Evolutionary conservation across 257 asterid species (phyloP).

Genomic region (Galeopsis tetrahit): DNA sequence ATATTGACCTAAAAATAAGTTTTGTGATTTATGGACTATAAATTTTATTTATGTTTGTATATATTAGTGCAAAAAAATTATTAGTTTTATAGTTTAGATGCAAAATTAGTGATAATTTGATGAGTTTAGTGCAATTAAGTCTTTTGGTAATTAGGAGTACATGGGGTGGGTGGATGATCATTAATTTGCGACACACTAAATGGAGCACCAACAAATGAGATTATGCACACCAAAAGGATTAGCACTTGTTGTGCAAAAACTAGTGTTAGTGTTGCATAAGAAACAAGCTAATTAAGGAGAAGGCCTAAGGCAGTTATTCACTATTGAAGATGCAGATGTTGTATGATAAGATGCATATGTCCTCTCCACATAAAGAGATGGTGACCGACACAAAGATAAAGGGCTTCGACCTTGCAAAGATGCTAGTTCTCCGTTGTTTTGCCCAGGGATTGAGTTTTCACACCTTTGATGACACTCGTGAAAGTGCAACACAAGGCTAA

Average conservation of each 20-base stretch:
- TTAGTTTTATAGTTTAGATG: too few relatives aligned
- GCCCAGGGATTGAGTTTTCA: neutral
- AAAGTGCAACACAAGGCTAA: conserved; percentile 45
- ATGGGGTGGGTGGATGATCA: too few relatives aligned
- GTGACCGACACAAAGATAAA: conserved; percentile 19
- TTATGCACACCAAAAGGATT: neutral
- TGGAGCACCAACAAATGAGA: conserved; percentile 18
- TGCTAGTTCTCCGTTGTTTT: conserved; percentile 21
- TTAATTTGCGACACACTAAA: neutral
- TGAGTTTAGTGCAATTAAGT: too few relatives aligned
- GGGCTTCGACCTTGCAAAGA: conserved; percentile 16
- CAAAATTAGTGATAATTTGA: too few relatives aligned
- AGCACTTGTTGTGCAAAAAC: conserved; percentile 7
- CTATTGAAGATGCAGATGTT: conserved; percentile 16
- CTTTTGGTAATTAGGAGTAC: too few relatives aligned
- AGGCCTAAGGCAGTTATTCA: conserved; percentile 26
- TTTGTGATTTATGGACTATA: too few relatives aligned
- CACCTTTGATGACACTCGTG: conserved; percentile 36
- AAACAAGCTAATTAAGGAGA: neutral
- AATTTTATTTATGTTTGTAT: too few relatives aligned
- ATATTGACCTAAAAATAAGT: too few relatives aligned
- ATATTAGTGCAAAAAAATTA: too few relatives aligned
- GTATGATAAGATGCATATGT: neutral
- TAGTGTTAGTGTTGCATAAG: neutral
- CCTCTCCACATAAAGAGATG: conserved; percentile 20